Percentiles rank a stretch among this genome's conserved stretches.
phyloP scores from a whole-genome alignment of 371 early-diverging fungal species.

The Mortierella sp. region DNA sequence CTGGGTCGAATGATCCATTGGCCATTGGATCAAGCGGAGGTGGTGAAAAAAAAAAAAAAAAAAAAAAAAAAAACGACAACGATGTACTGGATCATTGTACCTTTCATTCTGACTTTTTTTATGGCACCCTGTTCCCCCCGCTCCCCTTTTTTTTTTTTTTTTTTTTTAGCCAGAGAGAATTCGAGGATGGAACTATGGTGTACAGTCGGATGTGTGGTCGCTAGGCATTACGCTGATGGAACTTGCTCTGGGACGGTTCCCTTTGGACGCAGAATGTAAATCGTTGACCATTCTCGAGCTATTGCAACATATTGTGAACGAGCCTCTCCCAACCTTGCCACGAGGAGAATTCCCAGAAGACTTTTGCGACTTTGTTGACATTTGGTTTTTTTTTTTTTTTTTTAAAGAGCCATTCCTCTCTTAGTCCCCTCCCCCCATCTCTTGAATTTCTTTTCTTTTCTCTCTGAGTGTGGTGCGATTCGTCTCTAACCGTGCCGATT shows the following conservation, averaged over 20 bases:
- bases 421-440: neutral
- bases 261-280: slow-evolving; percentile 84
- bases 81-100: no score
- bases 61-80: no score
- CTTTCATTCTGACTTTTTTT: no score
- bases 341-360: slow-evolving; percentile 73
- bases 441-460: neutral
- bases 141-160: slow-evolving; percentile 10
- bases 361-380: slow-evolving; percentile 80
- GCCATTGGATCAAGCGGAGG: no score
- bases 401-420: neutral
- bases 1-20: no score
- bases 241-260: slow-evolving; percentile 90
- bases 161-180: slow-evolving; percentile 93
- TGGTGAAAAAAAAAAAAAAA: no score
- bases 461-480: no score
- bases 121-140: no score
- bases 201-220: slow-evolving; percentile 96
- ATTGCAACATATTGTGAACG: slow-evolving; percentile 92
- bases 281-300: slow-evolving; percentile 90
- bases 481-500: neutral
- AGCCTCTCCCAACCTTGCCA: slow-evolving; percentile 89
- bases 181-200: slow-evolving; percentile 89
- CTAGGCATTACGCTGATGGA: slow-evolving; percentile 95
- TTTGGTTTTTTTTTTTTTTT: no score